phyloP scores from a whole-genome alignment of 306 rosid species.

The Quercus ilex region DNA sequence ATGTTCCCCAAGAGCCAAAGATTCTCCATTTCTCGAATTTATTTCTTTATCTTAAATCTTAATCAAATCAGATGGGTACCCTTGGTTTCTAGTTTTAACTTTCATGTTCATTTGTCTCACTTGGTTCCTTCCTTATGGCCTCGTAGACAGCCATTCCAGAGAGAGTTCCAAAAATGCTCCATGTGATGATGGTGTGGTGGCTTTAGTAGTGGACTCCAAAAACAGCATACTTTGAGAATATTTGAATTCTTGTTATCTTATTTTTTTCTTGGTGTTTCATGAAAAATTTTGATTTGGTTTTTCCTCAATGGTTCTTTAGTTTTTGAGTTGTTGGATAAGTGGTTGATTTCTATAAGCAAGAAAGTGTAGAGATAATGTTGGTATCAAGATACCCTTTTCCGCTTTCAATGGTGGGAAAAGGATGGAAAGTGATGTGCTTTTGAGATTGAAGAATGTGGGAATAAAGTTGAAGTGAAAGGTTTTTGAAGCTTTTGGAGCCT shows the following conservation, averaged over 20 bases:
- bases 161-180: constrained; percentile 25
- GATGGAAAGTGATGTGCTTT: constrained; percentile 23
- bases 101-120: constrained; percentile 18
- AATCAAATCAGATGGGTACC: constrained; percentile 1
- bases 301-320: background rate
- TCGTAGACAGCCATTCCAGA: constrained; percentile 6
- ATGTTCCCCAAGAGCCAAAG: constrained; percentile 31
- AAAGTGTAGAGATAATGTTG: constrained; percentile 9
- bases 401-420: constrained; percentile 26
- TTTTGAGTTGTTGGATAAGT: background rate
- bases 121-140: background rate
- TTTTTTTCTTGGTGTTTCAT: constrained; percentile 1
- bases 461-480: background rate
- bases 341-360: constrained; percentile 22
- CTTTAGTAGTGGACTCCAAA: constrained; percentile 4
- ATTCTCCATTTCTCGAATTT: constrained; percentile 26
- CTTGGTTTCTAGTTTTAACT: constrained; percentile 20
- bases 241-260: background rate
- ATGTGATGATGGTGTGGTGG: constrained; percentile 2
- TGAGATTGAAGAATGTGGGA: constrained; percentile 18
- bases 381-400: constrained; percentile 6
- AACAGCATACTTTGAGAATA: constrained; percentile 15
- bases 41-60: background rate
- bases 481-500: constrained; percentile 16
- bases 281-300: background rate